Base-by-base conservation (phyloP, 2,329 filamentous ascomycete genomes). In the Pezicula radicicola region DNA sequence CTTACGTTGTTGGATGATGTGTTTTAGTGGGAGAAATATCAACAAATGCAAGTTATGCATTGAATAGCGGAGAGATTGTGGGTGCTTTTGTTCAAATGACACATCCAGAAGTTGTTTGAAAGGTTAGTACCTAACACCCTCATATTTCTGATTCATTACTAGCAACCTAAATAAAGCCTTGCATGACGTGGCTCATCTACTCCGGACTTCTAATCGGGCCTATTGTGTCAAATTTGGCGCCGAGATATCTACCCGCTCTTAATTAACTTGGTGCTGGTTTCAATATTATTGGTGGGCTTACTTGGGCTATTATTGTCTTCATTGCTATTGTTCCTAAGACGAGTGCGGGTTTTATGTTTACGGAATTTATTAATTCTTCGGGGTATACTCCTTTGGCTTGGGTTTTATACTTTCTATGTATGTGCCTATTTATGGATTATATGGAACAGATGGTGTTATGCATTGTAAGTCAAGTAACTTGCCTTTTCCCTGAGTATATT, bases 371-470 rank as follows among this genome's bases (percentile, higher is more conserved):
- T 9, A 51, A 51, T 19, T 48, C 27, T 7, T 39, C 43, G 5
- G 44, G 49, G 6, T 51, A 40, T n/a, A 43, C 9, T 10, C 55
- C 48, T 41, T n/a, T 6, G 6, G 43, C 9, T 1, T 51, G 49
- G 49, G 49, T 51, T 51, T 51, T 35, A 48, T 51, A 30, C 54
- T 60, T 30, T 41, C 35, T 35, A 18, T 51, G 18, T 51, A 51
- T 27, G 35, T 21, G 6, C 49, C 49, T 15, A 51, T 51, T 18
- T 51, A 39, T 48, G 49, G 49, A 3, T 44, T 51, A 12, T 48
- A 48, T 48, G 49, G 49, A 3, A 51, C 49, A 3, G 45, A 41
- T 53, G 36, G 19, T 12, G 36, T 45, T 59, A 68, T 33, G 60
- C 57, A 40, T 56, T 55, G 40, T 43, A 43, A 43, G 40, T 43